These are phyloP conservation scores for Vitis amurensis DNA, from an alignment of 164 flowering plant genomes.

Conservation along the genomic window DNA sequence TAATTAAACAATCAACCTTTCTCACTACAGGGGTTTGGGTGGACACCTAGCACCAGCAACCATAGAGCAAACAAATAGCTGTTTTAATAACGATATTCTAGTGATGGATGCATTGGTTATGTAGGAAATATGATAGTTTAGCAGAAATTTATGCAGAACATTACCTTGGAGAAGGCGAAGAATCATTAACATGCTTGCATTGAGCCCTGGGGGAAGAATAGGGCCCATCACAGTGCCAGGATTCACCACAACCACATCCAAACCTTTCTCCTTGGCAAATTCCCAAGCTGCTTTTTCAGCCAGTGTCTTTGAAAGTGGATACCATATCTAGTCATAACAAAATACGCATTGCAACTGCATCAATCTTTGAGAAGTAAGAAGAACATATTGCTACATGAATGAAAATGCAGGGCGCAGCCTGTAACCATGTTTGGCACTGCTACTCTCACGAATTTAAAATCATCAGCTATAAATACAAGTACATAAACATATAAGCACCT, in stretches of 20 bases:
- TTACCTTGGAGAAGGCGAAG: constrained; percentile 80
- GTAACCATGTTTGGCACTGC: too few species aligned
- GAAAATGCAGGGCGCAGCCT: background rate
- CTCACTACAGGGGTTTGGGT: too few species aligned
- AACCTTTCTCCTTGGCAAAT: constrained; percentile 63
- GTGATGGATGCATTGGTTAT: too few species aligned
- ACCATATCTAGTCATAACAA: constrained; percentile 62
- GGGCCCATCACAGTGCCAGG: constrained; percentile 96
- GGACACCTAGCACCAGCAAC: too few species aligned
- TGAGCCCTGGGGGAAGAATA: constrained; percentile 61
- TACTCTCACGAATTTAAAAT: background rate
- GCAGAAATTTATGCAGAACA: background rate
- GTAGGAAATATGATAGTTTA: background rate
- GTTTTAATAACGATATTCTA: too few species aligned
- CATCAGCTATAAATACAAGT: background rate
- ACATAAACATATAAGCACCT: background rate
- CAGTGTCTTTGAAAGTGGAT: constrained; percentile 74
- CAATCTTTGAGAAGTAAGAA: background rate
- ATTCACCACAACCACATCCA: constrained; percentile 83
- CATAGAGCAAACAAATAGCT: too few species aligned
- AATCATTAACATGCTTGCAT: constrained; percentile 84
- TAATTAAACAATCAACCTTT: too few species aligned
- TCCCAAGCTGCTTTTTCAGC: constrained; percentile 96
- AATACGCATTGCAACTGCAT: background rate
- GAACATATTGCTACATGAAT: background rate